phyloP scores from a whole-genome alignment of 1,139 yeast species.

The Yamadazyma trypodendri region DNA sequence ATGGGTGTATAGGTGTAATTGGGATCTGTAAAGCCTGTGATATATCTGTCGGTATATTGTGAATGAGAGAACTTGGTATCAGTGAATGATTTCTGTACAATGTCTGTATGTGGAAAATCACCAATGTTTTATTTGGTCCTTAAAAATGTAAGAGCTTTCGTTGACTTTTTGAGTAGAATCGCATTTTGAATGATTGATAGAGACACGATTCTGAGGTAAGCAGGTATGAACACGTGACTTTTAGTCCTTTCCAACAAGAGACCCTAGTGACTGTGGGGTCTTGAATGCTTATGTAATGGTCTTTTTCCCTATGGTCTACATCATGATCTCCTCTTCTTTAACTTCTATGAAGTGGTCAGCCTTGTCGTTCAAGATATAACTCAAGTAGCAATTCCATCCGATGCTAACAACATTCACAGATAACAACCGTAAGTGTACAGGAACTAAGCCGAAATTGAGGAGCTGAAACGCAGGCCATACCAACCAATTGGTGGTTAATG shows the following conservation, averaged over 20 bases:
- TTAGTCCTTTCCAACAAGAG: too few relatives aligned
- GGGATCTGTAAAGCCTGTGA: not conserved
- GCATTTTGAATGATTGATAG: constrained; percentile 3
- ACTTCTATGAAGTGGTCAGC: constrained; percentile 5
- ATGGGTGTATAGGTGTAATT: too few relatives aligned
- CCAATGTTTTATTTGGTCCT: constrained; percentile 1
- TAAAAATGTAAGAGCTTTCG: constrained; percentile 1
- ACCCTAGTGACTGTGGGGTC: too few relatives aligned
- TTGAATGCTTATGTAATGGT: too few relatives aligned
- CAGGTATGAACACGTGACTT: too few relatives aligned
- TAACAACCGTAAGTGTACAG: constrained; percentile 64
- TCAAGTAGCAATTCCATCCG: constrained; percentile 82
- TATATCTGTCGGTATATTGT: not conserved
- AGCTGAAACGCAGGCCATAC: constrained; percentile 87
- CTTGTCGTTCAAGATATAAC: constrained; percentile 23
- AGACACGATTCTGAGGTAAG: not conserved
- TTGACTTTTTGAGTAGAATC: not conserved
- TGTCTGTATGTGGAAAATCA: not conserved
- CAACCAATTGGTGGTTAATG: constrained; percentile 70
- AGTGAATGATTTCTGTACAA: not conserved
- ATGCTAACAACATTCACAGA: constrained; percentile 72
- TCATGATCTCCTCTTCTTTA: constrained; percentile 7
- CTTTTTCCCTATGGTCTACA: too few relatives aligned
- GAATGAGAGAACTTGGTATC: not conserved
- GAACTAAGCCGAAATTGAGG: constrained; percentile 68